Base-by-base conservation (phyloP, 257 asterid genomes). In the Haberlea rhodopensis region DNA sequence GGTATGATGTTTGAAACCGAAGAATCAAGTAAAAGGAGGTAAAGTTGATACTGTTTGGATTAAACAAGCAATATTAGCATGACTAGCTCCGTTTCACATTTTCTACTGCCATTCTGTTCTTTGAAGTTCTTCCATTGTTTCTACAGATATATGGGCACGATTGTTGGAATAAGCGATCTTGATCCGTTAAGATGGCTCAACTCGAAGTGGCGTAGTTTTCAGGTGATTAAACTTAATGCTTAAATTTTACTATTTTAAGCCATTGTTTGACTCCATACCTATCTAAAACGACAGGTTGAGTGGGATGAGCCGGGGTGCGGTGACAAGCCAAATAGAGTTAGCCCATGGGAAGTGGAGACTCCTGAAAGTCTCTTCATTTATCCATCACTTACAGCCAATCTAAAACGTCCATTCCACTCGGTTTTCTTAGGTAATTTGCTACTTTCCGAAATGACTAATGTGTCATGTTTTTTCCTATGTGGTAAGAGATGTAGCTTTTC, bases 1-100 rank as follows among this genome's bases (percentile, higher is more conserved):
- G 96, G 98, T 8, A 89, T 91, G 85, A 91, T 87, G 98, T 91
- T 91, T 65, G 98, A 91, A 78, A 91, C 98, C 7, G 98, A 91
- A 71, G 98, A 91, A 81, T 91, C 98, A 21, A 81, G 84, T 60
- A 89, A 89, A 79, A 82, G 96, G 67, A 89, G 98, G 97, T 78
- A 67, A 63, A 66, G 54, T 61, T 53, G 16, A 9, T 45, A 53
- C 24, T 52, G 6, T 21, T 29, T 31, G 28, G 3, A 22, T 24
- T 11, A 6, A 3, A 9, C 4, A 34, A 34, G 43, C 16, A 34
- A 9, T 34, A 34, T 34, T 34, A 8, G 4, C 43, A 34, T 2
- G 43, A 34, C 43, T 9, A 34, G 15, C 43, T 34, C 43, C 43
- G 9, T 34, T 34, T 34, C 9, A 34, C 43, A 9, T 1, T 8